These are phyloP conservation scores for Ceratocystis smalleyi DNA, from an alignment of 2,329 filamentous ascomycete species.

Conservation along the genomic window DNA sequence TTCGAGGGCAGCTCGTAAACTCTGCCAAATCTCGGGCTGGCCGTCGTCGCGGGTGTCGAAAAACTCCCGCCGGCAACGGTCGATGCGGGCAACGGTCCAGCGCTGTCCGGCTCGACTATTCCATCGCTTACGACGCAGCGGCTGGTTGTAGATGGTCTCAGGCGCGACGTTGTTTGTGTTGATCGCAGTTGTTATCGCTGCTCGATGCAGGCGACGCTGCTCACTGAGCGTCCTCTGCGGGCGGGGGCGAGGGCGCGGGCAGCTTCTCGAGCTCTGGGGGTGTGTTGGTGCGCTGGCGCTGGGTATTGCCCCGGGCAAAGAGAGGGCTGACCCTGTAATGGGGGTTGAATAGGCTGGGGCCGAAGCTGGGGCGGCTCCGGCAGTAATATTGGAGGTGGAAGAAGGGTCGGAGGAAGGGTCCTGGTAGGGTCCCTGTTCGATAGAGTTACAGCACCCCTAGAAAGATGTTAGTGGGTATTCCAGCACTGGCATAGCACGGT, in stretches of 20 bases:
- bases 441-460: constrained; percentile 7
- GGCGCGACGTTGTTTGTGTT: background rate
- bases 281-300: background rate
- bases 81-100: constrained; percentile 57
- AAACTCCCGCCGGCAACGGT: constrained; percentile 62
- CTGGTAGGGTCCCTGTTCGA: background rate
- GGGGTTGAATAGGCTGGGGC: background rate
- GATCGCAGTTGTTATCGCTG: background rate
- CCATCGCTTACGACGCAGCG: constrained; percentile 52
- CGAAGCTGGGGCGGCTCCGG: background rate
- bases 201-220: background rate
- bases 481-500: background rate
- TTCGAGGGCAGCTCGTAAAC: constrained; percentile 51
- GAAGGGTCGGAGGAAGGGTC: background rate
- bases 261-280: background rate
- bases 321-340: background rate
- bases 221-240: background rate
- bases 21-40: constrained; percentile 63
- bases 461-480: background rate
- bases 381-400: background rate
- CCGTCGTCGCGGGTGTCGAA: constrained; percentile 82
- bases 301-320: background rate
- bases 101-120: constrained; percentile 25
- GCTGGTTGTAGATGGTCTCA: constrained; percentile 41
- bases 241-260: background rate